A percentile compares a stretch with the other conserved stretches of the same genome.
These are phyloP conservation scores for Talaromyces sp. DNA, from an alignment of 2,329 filamentous ascomycete genomes.

Conservation along the genomic window DNA sequence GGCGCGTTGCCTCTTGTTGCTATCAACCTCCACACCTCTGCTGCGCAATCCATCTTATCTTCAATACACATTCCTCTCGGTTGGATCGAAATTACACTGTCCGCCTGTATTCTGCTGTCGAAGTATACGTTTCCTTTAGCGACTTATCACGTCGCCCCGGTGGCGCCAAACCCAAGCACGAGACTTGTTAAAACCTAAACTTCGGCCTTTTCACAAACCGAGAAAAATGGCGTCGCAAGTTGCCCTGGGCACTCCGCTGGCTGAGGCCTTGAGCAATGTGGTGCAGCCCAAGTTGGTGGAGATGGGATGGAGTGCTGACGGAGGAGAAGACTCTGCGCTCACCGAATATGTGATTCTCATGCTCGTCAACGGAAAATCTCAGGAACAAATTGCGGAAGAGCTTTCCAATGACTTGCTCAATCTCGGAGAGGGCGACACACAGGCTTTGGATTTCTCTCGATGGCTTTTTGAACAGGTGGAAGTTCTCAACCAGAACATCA, in stretches of 20 bases:
- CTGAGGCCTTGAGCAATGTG: conserved; percentile 72
- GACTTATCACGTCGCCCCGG: background rate
- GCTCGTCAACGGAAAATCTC: conserved; percentile 91
- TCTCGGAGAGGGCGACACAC: conserved; percentile 75
- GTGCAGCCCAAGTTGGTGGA: conserved; percentile 91
- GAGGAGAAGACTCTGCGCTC: conserved; percentile 74
- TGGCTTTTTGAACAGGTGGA: conserved; percentile 94
- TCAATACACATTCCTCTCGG: background rate
- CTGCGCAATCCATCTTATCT: background rate
- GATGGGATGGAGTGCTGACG: conserved; percentile 82
- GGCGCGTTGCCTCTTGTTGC: background rate
- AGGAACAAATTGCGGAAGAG: conserved; percentile 82
- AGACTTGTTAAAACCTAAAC: background rate
- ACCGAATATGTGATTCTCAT: conserved; percentile 97
- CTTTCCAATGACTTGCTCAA: conserved; percentile 82
- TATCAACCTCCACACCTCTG: background rate
- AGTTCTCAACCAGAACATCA: conserved; percentile 58
- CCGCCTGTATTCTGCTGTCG: background rate
- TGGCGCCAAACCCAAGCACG: background rate
- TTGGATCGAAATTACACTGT: background rate
- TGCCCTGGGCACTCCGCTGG: conserved; percentile 72
- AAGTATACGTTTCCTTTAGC: background rate
- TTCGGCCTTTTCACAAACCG: background rate
- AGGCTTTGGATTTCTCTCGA: conserved; percentile 74
- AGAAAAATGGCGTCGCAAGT: conserved; percentile 70